Evolutionary conservation across 306 rosid species (phyloP).

Genomic region (Gleditsia sinensis): DNA sequence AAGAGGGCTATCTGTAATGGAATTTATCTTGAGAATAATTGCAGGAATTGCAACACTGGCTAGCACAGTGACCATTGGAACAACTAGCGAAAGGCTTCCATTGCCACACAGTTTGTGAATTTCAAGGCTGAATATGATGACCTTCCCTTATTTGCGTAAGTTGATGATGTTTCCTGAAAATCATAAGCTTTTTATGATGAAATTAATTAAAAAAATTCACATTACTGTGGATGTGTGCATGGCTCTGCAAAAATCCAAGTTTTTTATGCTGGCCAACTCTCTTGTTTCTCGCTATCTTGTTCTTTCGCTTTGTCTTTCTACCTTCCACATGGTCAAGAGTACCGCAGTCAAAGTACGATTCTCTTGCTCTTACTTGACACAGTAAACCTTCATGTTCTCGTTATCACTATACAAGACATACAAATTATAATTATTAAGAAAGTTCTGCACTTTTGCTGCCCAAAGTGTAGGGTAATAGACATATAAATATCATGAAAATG

Average conservation of each 20-base stretch:
- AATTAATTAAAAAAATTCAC: too few relatives aligned
- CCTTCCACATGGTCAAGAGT: constrained; percentile 34
- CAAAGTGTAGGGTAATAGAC: too few relatives aligned
- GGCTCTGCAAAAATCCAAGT: constrained; percentile 22
- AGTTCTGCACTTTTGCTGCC: too few relatives aligned
- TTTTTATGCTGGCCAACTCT: constrained; percentile 42
- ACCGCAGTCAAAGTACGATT: constrained; percentile 29
- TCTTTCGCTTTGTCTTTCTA: constrained; percentile 34
- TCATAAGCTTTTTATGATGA: too few relatives aligned
- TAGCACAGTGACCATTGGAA: background rate
- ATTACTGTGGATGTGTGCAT: too few relatives aligned
- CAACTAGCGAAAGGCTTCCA: background rate
- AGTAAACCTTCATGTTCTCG: too few relatives aligned
- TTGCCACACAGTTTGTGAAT: background rate
- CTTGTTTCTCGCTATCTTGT: constrained; percentile 39
- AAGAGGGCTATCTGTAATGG: background rate
- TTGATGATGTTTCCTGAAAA: too few relatives aligned
- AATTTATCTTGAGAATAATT: background rate
- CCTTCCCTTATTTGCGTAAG: constrained; percentile 40
- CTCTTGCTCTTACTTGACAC: constrained; percentile 38
- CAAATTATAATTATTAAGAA: too few relatives aligned
- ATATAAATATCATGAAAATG: too few relatives aligned
- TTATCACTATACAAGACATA: too few relatives aligned
- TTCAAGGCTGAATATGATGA: background rate
- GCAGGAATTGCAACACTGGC: background rate